Evolutionary conservation across 495 filamentous ascomycete genomes (phyloP).

Genomic region (Delitschia confertaspora): DNA sequence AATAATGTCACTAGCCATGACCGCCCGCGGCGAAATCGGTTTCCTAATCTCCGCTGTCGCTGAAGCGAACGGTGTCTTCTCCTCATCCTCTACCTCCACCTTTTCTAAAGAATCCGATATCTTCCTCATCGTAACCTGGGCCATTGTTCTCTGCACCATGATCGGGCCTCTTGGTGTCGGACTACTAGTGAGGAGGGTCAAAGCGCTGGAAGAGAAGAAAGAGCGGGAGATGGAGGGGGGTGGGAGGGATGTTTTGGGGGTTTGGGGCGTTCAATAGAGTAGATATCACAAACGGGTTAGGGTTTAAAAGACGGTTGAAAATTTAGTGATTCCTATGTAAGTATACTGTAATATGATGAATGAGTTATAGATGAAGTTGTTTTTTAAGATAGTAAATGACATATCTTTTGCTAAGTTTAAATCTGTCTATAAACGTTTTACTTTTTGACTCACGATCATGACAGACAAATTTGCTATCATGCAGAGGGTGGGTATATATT

Average conservation of each 20-base stretch:
- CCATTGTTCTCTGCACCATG: slow-evolving; percentile 64
- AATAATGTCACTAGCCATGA: slow-evolving; percentile 57
- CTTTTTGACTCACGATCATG: no score
- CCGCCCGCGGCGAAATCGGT: slow-evolving; percentile 69
- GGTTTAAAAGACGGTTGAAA: no score
- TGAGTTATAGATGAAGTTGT: no score
- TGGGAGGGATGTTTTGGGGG: slow-evolving; percentile 29
- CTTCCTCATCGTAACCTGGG: slow-evolving; percentile 66
- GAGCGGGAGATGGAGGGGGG: slow-evolving; percentile 15
- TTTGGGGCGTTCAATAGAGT: slow-evolving; percentile 28
- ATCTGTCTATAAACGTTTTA: no score
- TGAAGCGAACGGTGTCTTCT: slow-evolving; percentile 50
- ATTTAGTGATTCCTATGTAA: no score
- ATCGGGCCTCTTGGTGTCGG: slow-evolving; percentile 64
- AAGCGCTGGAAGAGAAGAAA: slow-evolving; percentile 26
- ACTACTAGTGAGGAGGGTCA: slow-evolving; percentile 45
- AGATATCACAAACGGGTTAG: no score
- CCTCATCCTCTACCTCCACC: background rate
- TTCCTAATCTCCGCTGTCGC: slow-evolving; percentile 67
- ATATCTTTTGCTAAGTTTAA: no score
- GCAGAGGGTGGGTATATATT: no score
- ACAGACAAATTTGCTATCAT: no score
- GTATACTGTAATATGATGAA: no score
- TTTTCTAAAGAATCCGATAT: slow-evolving; percentile 31
- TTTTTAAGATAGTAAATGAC: no score